Conservation (phyloP, 305 asterid genomes). For the Plantago coronopus region DNA sequence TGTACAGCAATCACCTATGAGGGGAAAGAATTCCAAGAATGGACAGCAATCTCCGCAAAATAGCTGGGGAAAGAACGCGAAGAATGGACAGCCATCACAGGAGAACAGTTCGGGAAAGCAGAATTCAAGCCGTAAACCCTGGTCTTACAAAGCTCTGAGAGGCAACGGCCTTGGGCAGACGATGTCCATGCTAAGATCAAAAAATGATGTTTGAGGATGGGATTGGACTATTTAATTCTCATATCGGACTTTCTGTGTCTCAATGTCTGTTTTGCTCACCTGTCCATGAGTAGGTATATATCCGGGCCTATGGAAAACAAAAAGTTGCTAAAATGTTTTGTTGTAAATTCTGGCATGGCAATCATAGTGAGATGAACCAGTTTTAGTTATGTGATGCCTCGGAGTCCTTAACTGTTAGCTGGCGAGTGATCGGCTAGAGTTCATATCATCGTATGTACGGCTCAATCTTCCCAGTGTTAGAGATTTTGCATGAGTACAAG, state of each 20-base stretch:
- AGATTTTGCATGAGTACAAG: too few species aligned
- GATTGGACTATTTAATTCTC: not conserved
- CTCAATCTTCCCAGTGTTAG: too few species aligned
- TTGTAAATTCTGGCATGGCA: slow-evolving; percentile 15
- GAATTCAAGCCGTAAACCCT: slow-evolving; percentile 36
- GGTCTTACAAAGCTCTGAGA: slow-evolving; percentile 60
- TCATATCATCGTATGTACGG: too few species aligned
- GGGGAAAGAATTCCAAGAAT: slow-evolving; percentile 29
- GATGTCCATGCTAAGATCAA: slow-evolving; percentile 65
- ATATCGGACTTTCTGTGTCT: not conserved
- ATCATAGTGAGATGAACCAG: not conserved
- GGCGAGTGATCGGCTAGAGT: too few species aligned
- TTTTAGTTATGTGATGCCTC: not conserved
- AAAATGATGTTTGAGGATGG: slow-evolving; percentile 32
- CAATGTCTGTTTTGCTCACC: not conserved
- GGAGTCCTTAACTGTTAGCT: too few species aligned
- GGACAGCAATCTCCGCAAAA: slow-evolving; percentile 25
- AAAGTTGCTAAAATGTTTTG: not conserved
- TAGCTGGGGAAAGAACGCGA: slow-evolving; percentile 30
- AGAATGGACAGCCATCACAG: slow-evolving; percentile 39
- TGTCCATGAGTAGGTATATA: not conserved
- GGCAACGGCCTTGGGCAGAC: slow-evolving; percentile 73
- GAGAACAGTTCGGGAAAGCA: slow-evolving; percentile 36
- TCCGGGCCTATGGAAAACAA: slow-evolving; percentile 3
- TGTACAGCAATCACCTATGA: slow-evolving; percentile 20